These are phyloP conservation scores for Globisporangium perplexum DNA, from an alignment of 352 stramenopile genomes.

Conservation along the genomic window DNA sequence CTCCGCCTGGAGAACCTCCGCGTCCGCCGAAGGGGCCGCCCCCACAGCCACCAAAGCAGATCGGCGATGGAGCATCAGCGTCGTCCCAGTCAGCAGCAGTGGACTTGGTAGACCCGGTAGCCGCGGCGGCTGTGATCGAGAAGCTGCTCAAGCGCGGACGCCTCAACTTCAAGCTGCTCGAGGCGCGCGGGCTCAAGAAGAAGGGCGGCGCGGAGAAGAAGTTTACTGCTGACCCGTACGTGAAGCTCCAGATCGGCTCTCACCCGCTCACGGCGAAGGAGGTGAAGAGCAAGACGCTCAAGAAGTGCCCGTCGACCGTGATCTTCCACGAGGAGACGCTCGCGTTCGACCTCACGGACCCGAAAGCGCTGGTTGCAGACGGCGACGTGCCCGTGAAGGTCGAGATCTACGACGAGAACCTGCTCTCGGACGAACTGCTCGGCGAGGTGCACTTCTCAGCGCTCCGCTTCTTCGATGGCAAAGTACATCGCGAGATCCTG, in stretches of 20 bases:
- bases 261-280: slow-evolving; percentile 66
- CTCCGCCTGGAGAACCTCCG: slow-evolving; percentile 40
- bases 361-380: slow-evolving; percentile 55
- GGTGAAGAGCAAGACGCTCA: slow-evolving; percentile 77
- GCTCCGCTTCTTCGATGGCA: slow-evolving; percentile 74
- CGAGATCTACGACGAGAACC: slow-evolving; percentile 86
- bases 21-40: slow-evolving; percentile 45
- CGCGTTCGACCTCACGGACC: slow-evolving; percentile 78
- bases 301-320: slow-evolving; percentile 68
- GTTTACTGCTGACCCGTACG: slow-evolving; percentile 76
- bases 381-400: slow-evolving; percentile 70
- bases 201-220: slow-evolving; percentile 57
- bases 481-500: slow-evolving; percentile 46
- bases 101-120: background rate
- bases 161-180: slow-evolving; percentile 67
- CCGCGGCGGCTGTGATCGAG: slow-evolving; percentile 17
- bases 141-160: slow-evolving; percentile 61
- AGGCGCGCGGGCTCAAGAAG: slow-evolving; percentile 54
- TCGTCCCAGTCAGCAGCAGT: background rate
- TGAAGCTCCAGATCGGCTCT: slow-evolving; percentile 71
- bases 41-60: slow-evolving; percentile 6
- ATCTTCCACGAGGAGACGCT: slow-evolving; percentile 87
- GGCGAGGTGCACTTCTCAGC: slow-evolving; percentile 63
- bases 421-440: slow-evolving; percentile 83
- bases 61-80: background rate